A percentile compares a stretch with the other conserved stretches of the same genome.
phyloP scores from a whole-genome alignment of 225 moss, liverwort and hornwort species.

The Sphagnum tenellum region DNA sequence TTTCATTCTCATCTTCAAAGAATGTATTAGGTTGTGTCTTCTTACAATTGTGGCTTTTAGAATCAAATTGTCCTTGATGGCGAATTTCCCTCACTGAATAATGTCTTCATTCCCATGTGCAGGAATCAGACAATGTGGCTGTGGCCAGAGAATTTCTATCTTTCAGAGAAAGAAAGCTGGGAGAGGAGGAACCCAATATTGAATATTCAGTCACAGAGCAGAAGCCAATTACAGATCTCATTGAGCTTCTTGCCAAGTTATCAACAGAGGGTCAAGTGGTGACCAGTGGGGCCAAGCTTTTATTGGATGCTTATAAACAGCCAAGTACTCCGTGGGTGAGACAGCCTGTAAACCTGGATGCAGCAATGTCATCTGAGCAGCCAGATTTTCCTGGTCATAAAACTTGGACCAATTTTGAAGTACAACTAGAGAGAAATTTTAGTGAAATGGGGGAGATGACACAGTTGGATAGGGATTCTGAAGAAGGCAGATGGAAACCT shows the following conservation, averaged over 20 bases:
- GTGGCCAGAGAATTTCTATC: too few species aligned
- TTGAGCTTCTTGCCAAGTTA: constrained; percentile 23
- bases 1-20: too few species aligned
- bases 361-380: too few species aligned
- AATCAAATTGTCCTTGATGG: neutral
- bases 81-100: neutral
- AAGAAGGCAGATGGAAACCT: constrained; percentile 2
- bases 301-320: neutral
- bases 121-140: too few species aligned
- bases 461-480: neutral
- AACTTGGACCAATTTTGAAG: neutral
- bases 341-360: too few species aligned
- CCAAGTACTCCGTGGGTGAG: too few species aligned
- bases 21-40: too few species aligned
- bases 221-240: constrained; percentile 11
- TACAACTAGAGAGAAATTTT: constrained; percentile 2
- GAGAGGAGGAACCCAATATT: too few species aligned
- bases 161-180: neutral
- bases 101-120: too few species aligned
- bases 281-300: neutral
- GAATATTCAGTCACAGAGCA: constrained; percentile 8
- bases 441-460: constrained; percentile 4
- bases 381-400: too few species aligned
- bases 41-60: too few species aligned
- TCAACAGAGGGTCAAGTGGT: constrained; percentile 20